phyloP scores from a whole-genome alignment of 108 stramenopile genomes.

The Cylindrotheca closterium region DNA sequence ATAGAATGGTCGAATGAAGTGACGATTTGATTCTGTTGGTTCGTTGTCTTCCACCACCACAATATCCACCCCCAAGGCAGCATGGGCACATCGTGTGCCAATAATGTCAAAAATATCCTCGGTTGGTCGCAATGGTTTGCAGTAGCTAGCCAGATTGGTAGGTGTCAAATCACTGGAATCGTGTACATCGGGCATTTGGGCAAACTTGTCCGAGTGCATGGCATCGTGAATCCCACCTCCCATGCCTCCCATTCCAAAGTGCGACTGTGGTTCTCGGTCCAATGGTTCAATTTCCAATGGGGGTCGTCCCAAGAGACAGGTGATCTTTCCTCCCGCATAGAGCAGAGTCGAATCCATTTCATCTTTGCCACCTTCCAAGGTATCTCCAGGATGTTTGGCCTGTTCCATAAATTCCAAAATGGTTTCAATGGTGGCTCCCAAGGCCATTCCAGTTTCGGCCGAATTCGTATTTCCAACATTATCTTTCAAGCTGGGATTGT shows the following conservation, averaged over 20 bases:
- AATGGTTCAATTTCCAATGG: slow-evolving; percentile 24
- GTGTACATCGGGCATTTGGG: background rate
- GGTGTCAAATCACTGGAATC: slow-evolving; percentile 35
- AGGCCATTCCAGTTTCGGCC: slow-evolving; percentile 6
- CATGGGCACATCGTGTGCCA: slow-evolving; percentile 35
- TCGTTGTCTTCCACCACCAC: slow-evolving; percentile 16
- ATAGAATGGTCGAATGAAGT: slow-evolving; percentile 15
- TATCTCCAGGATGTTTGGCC: slow-evolving; percentile 28
- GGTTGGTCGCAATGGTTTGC: slow-evolving; percentile 3
- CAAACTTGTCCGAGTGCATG: background rate
- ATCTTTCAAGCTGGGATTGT: slow-evolving; percentile 6
- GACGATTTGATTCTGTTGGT: background rate
- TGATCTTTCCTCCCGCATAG: slow-evolving; percentile 53
- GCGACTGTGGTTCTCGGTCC: slow-evolving; percentile 8
- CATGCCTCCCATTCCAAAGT: slow-evolving; percentile 18
- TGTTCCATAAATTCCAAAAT: slow-evolving; percentile 40
- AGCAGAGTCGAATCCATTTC: slow-evolving; percentile 11
- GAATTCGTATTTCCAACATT: background rate
- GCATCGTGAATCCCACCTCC: slow-evolving; percentile 19
- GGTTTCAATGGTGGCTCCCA: slow-evolving; percentile 22
- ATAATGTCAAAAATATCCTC: slow-evolving; percentile 34
- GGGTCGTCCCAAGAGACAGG: slow-evolving; percentile 41
- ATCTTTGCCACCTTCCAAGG: slow-evolving; percentile 4
- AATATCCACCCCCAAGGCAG: slow-evolving; percentile 51
- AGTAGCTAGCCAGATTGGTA: slow-evolving; percentile 15